Percentiles rank a stretch among this genome's conserved stretches.
These are phyloP conservation scores for Actinidia polygama DNA, from an alignment of 179 eudicot species.

Conservation along the genomic window DNA sequence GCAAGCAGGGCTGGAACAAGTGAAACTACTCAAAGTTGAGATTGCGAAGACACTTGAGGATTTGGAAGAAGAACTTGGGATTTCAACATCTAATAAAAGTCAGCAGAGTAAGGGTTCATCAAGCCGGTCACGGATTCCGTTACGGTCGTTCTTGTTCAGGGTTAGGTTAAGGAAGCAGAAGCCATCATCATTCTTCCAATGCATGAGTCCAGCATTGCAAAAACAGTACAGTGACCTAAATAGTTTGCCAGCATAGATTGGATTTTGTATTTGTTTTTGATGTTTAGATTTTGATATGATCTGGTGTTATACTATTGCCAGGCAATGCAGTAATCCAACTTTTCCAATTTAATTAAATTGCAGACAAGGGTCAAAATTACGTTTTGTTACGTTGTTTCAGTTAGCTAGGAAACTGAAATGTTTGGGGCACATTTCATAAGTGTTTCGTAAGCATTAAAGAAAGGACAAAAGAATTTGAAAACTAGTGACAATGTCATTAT, in stretches of 20 bases:
- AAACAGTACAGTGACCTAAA: slow-evolving; percentile 44
- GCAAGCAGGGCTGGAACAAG: slow-evolving; percentile 55
- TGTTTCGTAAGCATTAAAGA: too few relatives aligned
- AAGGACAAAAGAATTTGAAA: too few relatives aligned
- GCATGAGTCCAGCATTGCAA: slow-evolving; percentile 53
- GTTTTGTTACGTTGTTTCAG: too few relatives aligned
- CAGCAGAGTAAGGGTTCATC: slow-evolving; percentile 35
- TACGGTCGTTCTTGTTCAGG: slow-evolving; percentile 73
- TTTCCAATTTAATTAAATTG: background rate
- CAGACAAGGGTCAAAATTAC: background rate
- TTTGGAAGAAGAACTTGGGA: slow-evolving; percentile 62
- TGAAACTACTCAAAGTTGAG: slow-evolving; percentile 50
- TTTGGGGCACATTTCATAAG: too few relatives aligned
- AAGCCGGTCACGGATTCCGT: slow-evolving; percentile 57
- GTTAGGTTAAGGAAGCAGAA: slow-evolving; percentile 65
- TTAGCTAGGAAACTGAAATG: too few relatives aligned
- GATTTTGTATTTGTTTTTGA: background rate
- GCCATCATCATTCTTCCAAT: slow-evolving; percentile 49
- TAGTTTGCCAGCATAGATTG: slow-evolving; percentile 21
- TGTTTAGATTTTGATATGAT: background rate
- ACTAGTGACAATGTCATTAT: too few relatives aligned
- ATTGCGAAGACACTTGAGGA: slow-evolving; percentile 43
- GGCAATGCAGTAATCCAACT: background rate
- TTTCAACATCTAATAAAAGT: slow-evolving; percentile 33
- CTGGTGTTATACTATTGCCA: background rate